Base-by-base conservation (phyloP, 75 land plant genomes). In the Cryptomeria japonica region DNA sequence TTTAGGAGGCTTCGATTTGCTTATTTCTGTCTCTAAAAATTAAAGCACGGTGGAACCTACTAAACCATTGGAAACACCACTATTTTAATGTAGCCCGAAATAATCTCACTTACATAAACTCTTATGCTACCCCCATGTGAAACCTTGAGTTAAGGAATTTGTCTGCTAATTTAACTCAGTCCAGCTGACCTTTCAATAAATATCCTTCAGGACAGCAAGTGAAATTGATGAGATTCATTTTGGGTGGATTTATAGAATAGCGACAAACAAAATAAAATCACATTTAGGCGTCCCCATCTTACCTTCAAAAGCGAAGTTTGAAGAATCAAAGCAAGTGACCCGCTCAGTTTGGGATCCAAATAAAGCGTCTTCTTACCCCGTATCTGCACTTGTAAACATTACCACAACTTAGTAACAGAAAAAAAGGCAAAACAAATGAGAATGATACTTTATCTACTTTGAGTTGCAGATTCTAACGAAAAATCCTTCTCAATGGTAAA, bases 341-440 rank as follows among this genome's bases (percentile, higher is more conserved):
- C 99, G 56, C 99, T 92, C 32, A 98, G 95, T 84, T 95, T 96
- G 12, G 94, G 96, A 90, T 98, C 99, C 85, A 98, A 88, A 36
- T 93, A 91, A 72, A 98, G 89, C 75, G 96, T 93, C 88, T 98
- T 98, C 90, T 89, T 94, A n/a, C 99, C 99, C 42, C 96, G 96
- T 88, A 98, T 91, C 99, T 98, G 88, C 86, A 89, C 37, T 42
- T 36, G 49, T 28, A 11, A 86, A 56, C 76, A 86, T 32, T 9
- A n/a, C 25, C 22, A n/a, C 11, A 46, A 34, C 47, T 87, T 32
- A 68, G 9, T 5, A 78, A 13, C 78, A 56, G 55, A 18, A 28
- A 37, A n/a, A 78, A 22, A 34, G 25, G 46, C 47, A 12, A 87
- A 31, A 87, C 36, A 76, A 53, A 55, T 80, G n/a, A 15, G n/a